These are phyloP conservation scores for Yamadazyma atlantica DNA, from an alignment of 1,139 yeast genomes.

Conservation along the genomic window DNA sequence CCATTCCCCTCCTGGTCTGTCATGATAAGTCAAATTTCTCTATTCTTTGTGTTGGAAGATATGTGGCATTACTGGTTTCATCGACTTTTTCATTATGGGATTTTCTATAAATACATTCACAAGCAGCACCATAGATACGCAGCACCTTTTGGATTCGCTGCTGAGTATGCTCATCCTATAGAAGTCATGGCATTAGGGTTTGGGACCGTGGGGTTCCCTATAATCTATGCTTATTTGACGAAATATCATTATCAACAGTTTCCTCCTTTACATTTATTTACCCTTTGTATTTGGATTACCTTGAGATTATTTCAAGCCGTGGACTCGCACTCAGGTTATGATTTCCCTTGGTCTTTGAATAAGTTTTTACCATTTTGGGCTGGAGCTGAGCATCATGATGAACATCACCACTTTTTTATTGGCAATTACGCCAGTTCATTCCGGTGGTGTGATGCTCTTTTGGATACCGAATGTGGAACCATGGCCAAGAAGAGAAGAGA, in stretches of 20 bases:
- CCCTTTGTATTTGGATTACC: slow-evolving; percentile 85
- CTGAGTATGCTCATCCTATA: slow-evolving; percentile 94
- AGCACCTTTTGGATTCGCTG: slow-evolving; percentile 94
- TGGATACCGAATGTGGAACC: slow-evolving; percentile 82
- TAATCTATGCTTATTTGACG: slow-evolving; percentile 49
- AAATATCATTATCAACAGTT: slow-evolving; percentile 43
- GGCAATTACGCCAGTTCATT: slow-evolving; percentile 93
- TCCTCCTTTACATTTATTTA: slow-evolving; percentile 76
- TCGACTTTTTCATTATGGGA: slow-evolving; percentile 81
- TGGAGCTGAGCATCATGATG: slow-evolving; percentile 52
- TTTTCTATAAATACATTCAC: slow-evolving; percentile 86
- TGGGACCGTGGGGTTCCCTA: slow-evolving; percentile 94
- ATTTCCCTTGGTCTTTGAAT: slow-evolving; percentile 50
- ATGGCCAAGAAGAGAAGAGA: slow-evolving; percentile 65
- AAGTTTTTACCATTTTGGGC: slow-evolving; percentile 50
- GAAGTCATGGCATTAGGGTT: slow-evolving; percentile 89
- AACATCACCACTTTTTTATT: slow-evolving; percentile 49
- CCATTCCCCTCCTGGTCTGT: slow-evolving; percentile 73
- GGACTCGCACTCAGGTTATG: slow-evolving; percentile 50
- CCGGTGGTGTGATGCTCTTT: slow-evolving; percentile 87
- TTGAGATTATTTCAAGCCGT: slow-evolving; percentile 59
- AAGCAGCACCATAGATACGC: slow-evolving; percentile 96
- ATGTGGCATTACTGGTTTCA: slow-evolving; percentile 97
- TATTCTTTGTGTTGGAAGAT: slow-evolving; percentile 85
- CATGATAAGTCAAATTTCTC: slow-evolving; percentile 61